phyloP scores from a whole-genome alignment of 1,284 basidiomycete genomes.

The Pseudozyma hubeiensis region DNA sequence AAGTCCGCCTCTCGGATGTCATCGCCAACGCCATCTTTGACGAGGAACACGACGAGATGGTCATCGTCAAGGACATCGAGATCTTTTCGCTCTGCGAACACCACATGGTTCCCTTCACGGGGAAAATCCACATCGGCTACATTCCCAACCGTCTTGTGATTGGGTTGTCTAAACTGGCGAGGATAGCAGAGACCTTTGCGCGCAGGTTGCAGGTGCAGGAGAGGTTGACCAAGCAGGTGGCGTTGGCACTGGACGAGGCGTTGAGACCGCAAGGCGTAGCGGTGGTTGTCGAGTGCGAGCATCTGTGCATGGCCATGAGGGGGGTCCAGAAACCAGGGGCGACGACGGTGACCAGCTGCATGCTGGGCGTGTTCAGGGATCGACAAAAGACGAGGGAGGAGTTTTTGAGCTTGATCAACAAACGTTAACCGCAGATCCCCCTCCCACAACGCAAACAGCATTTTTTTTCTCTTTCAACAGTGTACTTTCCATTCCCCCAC shows the following conservation, averaged over 20 bases:
- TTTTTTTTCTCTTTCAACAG: slow-evolving; percentile 19
- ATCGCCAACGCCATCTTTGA: slow-evolving; percentile 99
- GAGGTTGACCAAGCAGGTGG: slow-evolving; percentile 96
- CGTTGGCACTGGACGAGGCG: slow-evolving; percentile 95
- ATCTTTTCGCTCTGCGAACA: slow-evolving; percentile 98
- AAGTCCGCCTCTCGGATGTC: slow-evolving; percentile 92
- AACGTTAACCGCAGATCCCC: slow-evolving; percentile 12
- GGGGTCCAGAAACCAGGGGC: slow-evolving; percentile 99
- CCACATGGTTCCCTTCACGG: slow-evolving; percentile 97
- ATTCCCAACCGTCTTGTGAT: slow-evolving; percentile 96
- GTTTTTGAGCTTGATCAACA: slow-evolving; percentile 69
- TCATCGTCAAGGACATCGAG: slow-evolving; percentile 96
- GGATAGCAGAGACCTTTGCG: slow-evolving; percentile 97
- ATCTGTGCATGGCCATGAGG: slow-evolving; percentile 99
- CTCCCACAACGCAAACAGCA: background rate
- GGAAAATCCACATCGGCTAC: slow-evolving; percentile 82
- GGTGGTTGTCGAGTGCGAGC: slow-evolving; percentile 81
- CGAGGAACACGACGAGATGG: slow-evolving; percentile 99
- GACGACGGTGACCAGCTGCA: slow-evolving; percentile 95
- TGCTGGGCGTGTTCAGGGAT: slow-evolving; percentile 96
- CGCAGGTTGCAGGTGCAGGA: slow-evolving; percentile 97
- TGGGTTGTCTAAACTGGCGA: slow-evolving; percentile 94
- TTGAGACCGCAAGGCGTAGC: slow-evolving; percentile 97
- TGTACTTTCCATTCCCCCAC: slow-evolving; percentile 4
- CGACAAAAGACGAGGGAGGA: slow-evolving; percentile 98